Evolutionary conservation across 2,329 filamentous ascomycete genomes (phyloP), one percentile per base, ranked within the genome.

Genomic region (Ilyonectria robusta): DNA sequence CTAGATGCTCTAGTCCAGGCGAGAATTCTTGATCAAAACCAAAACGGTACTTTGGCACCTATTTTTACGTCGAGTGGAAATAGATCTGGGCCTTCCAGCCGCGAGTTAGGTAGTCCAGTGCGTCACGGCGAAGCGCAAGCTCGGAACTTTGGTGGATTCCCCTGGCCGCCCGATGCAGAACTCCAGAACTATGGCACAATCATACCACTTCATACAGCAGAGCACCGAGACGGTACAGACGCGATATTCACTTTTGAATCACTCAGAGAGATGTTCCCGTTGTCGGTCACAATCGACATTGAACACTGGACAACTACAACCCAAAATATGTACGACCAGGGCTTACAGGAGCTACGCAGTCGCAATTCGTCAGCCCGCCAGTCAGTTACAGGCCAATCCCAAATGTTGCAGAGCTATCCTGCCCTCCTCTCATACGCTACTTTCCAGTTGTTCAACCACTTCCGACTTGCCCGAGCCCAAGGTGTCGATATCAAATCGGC

Each of bases 1-100:
- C 13, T 73, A 1, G 61, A 70, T 37, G 63, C 31, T 1, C 59
- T 61, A 0, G n/a, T 70, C 13, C 6, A 44, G 9, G 59, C 68
- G 10, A 54, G 66, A 13, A 35, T 17, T 19, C 17, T 3, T 0
- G 7, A 21, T 9, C 31, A 33, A 33, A 11, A 33, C 2, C 31
- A 11, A 1, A 26, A 26, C 9, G 17, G 19, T 6, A 48, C 29
- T 9, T 17, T 4, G 23, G 48, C 19, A 42, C 5, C 21, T 37
- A 40, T 53, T 19, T 8, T n/a, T 26, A n/a, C 35, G 19, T 63
- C 31, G 53, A 53, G 17, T 60, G 15, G 35, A 26, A 33, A 31
- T 26, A n/a, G 26, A 29, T 19, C 31, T 29, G 21, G 11, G 26
- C 13, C 9, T 21, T 15, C n/a, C 44, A 3, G 26, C 15, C 17